Conservation (phyloP, 257 asterid species). For the Voacanga thouarsii region DNA sequence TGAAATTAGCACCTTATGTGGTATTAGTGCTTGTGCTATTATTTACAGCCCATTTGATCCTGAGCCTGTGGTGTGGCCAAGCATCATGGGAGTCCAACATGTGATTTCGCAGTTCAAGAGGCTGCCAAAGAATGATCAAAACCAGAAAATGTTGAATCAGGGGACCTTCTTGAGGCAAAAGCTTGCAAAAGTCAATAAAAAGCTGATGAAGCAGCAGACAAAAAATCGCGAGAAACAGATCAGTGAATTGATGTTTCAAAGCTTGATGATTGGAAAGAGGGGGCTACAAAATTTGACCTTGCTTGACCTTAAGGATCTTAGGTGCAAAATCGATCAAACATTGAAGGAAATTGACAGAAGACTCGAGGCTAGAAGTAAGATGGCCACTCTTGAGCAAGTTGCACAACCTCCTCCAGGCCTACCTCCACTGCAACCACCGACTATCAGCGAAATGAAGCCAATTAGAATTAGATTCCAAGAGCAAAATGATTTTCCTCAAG, state of each 20-base stretch:
- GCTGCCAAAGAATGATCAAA: constrained; percentile 79
- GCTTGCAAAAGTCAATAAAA: constrained; percentile 54
- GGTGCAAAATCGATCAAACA: constrained; percentile 48
- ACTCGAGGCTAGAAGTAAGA: constrained; percentile 20
- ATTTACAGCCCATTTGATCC: constrained; percentile 64
- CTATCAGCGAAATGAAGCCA: no score
- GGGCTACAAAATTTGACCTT: constrained; percentile 36
- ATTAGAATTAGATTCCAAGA: no score
- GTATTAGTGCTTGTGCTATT: no score
- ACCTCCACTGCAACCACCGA: no score
- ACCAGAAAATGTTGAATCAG: constrained; percentile 75
- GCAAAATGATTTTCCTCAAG: no score
- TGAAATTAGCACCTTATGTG: not conserved
- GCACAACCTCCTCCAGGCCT: no score
- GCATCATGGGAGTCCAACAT: constrained; percentile 39
- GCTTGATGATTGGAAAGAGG: constrained; percentile 38
- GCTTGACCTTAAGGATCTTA: constrained; percentile 52
- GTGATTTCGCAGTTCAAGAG: constrained; percentile 59
- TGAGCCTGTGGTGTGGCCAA: constrained; percentile 28
- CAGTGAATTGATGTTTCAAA: constrained; percentile 56
- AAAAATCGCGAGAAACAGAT: constrained; percentile 37
- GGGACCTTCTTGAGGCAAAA: constrained; percentile 55
- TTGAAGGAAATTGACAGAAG: constrained; percentile 54
- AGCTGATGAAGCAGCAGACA: constrained; percentile 39
- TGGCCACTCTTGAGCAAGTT: no score